phyloP scores from a whole-genome alignment of 371 early-diverging fungal species.

The Blakeslea trispora region DNA sequence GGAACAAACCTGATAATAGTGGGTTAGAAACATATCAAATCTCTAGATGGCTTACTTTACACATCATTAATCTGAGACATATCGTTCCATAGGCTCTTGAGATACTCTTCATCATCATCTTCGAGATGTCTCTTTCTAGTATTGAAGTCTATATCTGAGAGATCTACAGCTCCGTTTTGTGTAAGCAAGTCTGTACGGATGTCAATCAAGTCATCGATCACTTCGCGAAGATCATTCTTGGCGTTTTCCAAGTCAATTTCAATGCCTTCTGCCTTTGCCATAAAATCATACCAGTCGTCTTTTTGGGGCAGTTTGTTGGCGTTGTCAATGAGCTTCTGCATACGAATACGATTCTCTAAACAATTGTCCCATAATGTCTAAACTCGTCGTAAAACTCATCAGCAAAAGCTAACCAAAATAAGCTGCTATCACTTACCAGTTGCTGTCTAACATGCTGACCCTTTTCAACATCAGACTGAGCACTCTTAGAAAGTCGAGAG shows the following conservation, averaged over 20 bases:
- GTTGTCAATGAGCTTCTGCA: conserved; percentile 75
- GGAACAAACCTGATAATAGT: conserved; percentile 53
- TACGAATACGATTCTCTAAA: conserved; percentile 87
- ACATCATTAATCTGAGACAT: conserved; percentile 59
- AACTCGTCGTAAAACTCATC: neutral
- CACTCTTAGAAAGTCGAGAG: conserved; percentile 67
- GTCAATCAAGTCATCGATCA: conserved; percentile 52
- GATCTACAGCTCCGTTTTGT: conserved; percentile 40
- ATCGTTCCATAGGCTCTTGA: conserved; percentile 63
- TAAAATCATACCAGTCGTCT: conserved; percentile 33
- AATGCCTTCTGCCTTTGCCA: conserved; percentile 36
- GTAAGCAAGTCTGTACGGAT: conserved; percentile 35
- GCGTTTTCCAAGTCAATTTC: conserved; percentile 31
- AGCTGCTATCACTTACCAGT: conserved; percentile 24
- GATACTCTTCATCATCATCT: conserved; percentile 57
- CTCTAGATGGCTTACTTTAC: conserved; percentile 34
- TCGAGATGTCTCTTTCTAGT: conserved; percentile 51
- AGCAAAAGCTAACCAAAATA: too few species aligned
- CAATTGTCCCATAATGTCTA: conserved; percentile 85
- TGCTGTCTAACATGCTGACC: conserved; percentile 87
- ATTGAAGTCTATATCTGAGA: conserved; percentile 26
- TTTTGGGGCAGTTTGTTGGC: conserved; percentile 85
- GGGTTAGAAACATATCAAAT: too few species aligned
- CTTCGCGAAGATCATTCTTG: conserved; percentile 40
- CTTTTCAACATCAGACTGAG: conserved; percentile 83